A percentile compares a stretch with the other conserved stretches of the same genome.
Conservation (phyloP, 306 rosid species). For the Malus sylvestris region DNA sequence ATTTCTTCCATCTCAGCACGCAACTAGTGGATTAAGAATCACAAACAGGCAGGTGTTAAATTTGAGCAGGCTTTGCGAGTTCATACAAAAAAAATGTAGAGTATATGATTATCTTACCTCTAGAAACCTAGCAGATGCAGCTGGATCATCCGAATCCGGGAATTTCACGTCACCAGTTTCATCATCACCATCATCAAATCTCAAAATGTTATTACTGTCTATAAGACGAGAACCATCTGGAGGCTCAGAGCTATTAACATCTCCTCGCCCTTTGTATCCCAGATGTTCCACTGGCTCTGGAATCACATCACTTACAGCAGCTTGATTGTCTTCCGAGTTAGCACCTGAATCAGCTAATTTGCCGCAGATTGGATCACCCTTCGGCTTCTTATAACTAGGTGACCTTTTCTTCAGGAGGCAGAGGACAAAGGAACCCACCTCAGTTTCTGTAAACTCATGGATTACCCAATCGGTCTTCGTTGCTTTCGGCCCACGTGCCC, state of each 20-base stretch:
- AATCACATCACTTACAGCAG: background rate
- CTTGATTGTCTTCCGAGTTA: too few relatives aligned
- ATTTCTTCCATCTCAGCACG: background rate
- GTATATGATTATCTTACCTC: background rate
- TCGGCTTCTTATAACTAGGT: too few relatives aligned
- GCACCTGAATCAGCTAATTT: too few relatives aligned
- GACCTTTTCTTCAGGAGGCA: too few relatives aligned
- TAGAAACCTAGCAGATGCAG: background rate
- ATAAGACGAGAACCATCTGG: too few relatives aligned
- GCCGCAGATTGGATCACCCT: background rate
- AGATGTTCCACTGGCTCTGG: background rate
- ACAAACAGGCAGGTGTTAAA: too few relatives aligned
- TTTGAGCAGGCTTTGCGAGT: background rate
- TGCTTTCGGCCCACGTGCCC: slow-evolving; percentile 4
- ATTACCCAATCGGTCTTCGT: slow-evolving; percentile 46
- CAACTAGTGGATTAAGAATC: too few relatives aligned
- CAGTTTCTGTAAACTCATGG: slow-evolving; percentile 12
- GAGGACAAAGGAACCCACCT: too few relatives aligned
- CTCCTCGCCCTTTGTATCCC: background rate
- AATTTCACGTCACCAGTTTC: background rate
- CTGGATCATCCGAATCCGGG: background rate
- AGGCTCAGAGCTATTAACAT: background rate
- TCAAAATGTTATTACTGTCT: background rate
- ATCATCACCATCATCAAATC: background rate
- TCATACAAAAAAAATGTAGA: background rate